phyloP scores from a whole-genome alignment of 305 asterid species.

The Fraxinus greggii region DNA sequence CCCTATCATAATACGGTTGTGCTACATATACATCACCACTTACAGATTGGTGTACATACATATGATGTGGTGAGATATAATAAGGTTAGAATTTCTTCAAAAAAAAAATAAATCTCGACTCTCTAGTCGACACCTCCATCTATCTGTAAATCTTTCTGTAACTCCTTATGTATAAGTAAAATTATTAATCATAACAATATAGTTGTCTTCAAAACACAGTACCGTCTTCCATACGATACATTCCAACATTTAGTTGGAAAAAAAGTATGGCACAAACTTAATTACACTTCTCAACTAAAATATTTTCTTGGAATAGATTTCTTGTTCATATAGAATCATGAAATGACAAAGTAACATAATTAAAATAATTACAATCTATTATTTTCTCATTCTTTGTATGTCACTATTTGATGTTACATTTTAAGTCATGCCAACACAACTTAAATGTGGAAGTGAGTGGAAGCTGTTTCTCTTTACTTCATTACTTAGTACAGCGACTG shows the following conservation, averaged over 20 bases:
- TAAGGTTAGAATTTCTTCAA: too few relatives aligned
- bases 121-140: background rate
- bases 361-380: background rate
- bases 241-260: background rate
- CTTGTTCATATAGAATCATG: background rate
- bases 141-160: background rate
- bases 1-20: background rate
- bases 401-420: background rate
- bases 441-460: background rate
- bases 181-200: background rate
- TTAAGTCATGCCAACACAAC: background rate
- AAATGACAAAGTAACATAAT: background rate
- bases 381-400: background rate
- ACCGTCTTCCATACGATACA: background rate
- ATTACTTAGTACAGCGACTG: background rate
- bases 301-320: constrained; percentile 13
- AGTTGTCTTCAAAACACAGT: background rate
- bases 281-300: constrained; percentile 1
- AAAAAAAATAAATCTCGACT: background rate
- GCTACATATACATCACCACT: background rate
- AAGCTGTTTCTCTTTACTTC: background rate
- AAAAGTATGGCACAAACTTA: background rate
- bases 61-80: background rate
- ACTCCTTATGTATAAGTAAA: background rate
- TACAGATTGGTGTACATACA: background rate